Percentiles rank a stretch among this genome's conserved stretches.
phyloP scores from a whole-genome alignment of 163 green algal species.

The Prototheca cutis region DNA sequence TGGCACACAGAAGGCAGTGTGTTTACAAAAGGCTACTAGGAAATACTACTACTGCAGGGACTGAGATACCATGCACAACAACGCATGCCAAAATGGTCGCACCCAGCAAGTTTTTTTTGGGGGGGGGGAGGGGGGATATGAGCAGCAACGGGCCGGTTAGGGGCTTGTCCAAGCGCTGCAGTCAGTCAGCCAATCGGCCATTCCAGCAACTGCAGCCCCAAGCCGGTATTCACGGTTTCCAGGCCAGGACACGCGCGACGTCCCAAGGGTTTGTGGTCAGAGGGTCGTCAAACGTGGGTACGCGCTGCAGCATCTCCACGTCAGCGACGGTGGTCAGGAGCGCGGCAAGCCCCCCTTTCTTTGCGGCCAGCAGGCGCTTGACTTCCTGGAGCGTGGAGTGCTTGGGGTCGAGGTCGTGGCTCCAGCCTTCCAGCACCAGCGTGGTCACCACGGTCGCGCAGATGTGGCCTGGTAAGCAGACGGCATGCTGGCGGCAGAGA shows the following conservation, averaged over 20 bases:
- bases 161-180: no score
- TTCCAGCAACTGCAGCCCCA: no score
- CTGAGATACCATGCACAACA: no score
- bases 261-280: background rate
- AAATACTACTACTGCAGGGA: no score
- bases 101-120: no score
- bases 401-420: slow-evolving; percentile 22
- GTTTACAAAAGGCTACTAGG: no score
- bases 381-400: slow-evolving; percentile 26
- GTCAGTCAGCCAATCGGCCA: no score
- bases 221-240: background rate
- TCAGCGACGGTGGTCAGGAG: slow-evolving; percentile 12
- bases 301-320: slow-evolving; percentile 11
- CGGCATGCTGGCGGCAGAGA: slow-evolving; percentile 29
- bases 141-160: no score
- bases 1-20: no score
- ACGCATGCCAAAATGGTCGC: no score
- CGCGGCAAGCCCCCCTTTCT: slow-evolving; percentile 4
- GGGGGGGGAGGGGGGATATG: no score
- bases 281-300: slow-evolving; percentile 9
- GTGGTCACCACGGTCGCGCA: slow-evolving; percentile 74
- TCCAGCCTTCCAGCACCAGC: slow-evolving; percentile 92
- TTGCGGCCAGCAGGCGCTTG: slow-evolving; percentile 8
- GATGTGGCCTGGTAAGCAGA: slow-evolving; percentile 64
- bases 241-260: background rate